These are phyloP conservation scores for Amanita phalloides DNA, from an alignment of 768 basidiomycete genomes.

Conservation along the genomic window DNA sequence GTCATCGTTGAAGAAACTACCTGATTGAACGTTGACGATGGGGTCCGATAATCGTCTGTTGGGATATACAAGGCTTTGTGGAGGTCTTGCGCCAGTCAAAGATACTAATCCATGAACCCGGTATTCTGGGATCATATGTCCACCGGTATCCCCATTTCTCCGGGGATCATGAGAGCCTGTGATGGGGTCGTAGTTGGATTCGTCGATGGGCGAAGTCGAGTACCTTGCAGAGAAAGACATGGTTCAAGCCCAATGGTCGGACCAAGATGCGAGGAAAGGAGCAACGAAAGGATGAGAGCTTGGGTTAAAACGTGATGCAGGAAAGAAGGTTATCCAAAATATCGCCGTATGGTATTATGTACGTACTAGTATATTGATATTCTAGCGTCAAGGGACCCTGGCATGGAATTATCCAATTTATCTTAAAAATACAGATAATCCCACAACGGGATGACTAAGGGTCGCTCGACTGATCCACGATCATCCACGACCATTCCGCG, in stretches of 20 bases:
- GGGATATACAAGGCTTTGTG: background rate
- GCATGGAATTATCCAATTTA: background rate
- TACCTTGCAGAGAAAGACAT: background rate
- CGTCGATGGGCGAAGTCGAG: background rate
- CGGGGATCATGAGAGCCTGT: background rate
- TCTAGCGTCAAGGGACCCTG: background rate
- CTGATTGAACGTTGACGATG: background rate
- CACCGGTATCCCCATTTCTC: background rate
- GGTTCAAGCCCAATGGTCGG: background rate
- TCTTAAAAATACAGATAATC: background rate
- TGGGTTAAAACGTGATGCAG: background rate
- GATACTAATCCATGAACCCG: background rate
- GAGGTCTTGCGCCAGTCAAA: background rate
- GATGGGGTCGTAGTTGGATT: background rate
- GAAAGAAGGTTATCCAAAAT: slow-evolving; percentile 7
- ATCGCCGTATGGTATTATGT: slow-evolving; percentile 2
- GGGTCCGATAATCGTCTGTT: background rate
- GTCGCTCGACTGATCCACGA: background rate
- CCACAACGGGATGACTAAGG: background rate
- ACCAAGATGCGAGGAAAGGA: background rate
- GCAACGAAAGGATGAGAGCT: background rate
- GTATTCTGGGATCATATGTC: background rate
- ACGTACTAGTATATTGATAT: background rate
- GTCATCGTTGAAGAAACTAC: background rate
- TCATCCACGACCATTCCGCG: slow-evolving; percentile 2